These are phyloP conservation scores for Dissoconium aciculare DNA, from an alignment of 2,329 filamentous ascomycete species.

Conservation along the genomic window DNA sequence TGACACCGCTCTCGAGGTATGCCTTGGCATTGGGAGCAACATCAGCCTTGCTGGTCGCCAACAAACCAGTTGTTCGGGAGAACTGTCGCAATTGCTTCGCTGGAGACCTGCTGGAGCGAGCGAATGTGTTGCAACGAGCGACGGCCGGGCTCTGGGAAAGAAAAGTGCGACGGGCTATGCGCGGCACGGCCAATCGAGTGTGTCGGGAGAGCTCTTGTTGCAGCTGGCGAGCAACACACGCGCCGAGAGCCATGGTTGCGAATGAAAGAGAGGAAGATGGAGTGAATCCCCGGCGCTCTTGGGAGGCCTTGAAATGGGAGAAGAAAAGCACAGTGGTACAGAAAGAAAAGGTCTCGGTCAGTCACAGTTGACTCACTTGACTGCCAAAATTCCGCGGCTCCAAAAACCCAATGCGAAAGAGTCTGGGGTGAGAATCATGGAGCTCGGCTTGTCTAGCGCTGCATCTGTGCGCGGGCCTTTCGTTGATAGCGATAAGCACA, in stretches of 20 bases:
- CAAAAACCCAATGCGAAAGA: too few relatives aligned
- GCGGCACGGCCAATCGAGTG: slow-evolving; percentile 11
- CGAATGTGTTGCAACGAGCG: slow-evolving; percentile 9
- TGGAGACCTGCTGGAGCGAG: slow-evolving; percentile 7
- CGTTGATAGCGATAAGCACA: too few relatives aligned
- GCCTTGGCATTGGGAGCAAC: slow-evolving; percentile 68
- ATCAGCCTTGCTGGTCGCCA: slow-evolving; percentile 35
- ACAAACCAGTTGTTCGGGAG: slow-evolving; percentile 14
- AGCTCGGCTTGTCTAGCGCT: too few relatives aligned
- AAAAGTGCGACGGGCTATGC: slow-evolving; percentile 18
- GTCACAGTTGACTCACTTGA: too few relatives aligned
- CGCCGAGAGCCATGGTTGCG: slow-evolving; percentile 22
- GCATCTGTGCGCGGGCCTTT: too few relatives aligned
- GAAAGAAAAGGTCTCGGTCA: too few relatives aligned
- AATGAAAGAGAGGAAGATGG: neutral
- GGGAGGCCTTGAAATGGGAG: neutral
- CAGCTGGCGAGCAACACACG: slow-evolving; percentile 20
- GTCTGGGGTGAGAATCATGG: too few relatives aligned
- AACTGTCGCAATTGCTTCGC: slow-evolving; percentile 15
- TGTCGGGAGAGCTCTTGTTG: slow-evolving; percentile 17
- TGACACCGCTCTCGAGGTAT: slow-evolving; percentile 75
- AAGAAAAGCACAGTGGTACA: too few relatives aligned
- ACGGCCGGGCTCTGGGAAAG: slow-evolving; percentile 11
- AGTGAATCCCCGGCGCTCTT: too few relatives aligned
- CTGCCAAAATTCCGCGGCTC: too few relatives aligned